Evolutionary conservation across 208 protist genomes (phyloP).

Genomic region (Trichomonas gallinae): DNA sequence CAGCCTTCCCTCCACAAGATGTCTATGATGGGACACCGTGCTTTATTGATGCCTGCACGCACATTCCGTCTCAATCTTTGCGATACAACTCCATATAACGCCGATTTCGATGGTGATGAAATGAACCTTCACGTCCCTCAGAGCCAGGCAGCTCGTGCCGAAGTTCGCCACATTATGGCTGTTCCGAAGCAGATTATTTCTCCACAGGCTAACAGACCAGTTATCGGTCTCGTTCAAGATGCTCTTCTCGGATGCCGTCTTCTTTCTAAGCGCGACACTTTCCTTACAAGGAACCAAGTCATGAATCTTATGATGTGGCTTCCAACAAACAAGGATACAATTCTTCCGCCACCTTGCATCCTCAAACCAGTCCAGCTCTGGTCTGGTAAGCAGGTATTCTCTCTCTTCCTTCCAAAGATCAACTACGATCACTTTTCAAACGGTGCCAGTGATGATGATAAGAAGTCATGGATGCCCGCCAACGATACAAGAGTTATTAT

Average conservation of each 20-base stretch:
- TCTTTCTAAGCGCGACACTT: slow-evolving; percentile 32
- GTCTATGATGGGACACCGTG: slow-evolving; percentile 97
- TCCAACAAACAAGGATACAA: slow-evolving; percentile 64
- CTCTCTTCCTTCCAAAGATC: slow-evolving; percentile 78
- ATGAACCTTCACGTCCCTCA: slow-evolving; percentile 99
- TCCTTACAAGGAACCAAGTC: slow-evolving; percentile 61
- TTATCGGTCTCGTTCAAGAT: slow-evolving; percentile 99
- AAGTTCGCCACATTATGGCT: slow-evolving; percentile 81
- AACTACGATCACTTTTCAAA: slow-evolving; percentile 56
- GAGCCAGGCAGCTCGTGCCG: slow-evolving; percentile 74
- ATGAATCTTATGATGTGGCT: slow-evolving; percentile 92
- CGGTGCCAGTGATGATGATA: slow-evolving; percentile 29
- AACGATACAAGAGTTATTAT: slow-evolving; percentile 50
- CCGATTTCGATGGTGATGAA: slow-evolving; percentile 99
- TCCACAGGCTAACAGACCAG: slow-evolving; percentile 85
- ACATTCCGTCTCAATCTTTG: slow-evolving; percentile 97
- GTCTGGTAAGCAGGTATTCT: slow-evolving; percentile 99
- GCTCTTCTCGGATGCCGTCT: slow-evolving; percentile 64
- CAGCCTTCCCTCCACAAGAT: slow-evolving; percentile 99
- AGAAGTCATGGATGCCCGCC: slow-evolving; percentile 25
- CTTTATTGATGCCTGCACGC: slow-evolving; percentile 82
- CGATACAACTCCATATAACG: slow-evolving; percentile 98
- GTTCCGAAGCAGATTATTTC: slow-evolving; percentile 97
- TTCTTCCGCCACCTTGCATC: slow-evolving; percentile 79
- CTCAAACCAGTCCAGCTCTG: slow-evolving; percentile 83